Evolutionary conservation across 768 basidiomycete genomes (phyloP), one percentile per base, ranked within the genome.

Genomic region (Pleurotus salmoneostramineus): DNA sequence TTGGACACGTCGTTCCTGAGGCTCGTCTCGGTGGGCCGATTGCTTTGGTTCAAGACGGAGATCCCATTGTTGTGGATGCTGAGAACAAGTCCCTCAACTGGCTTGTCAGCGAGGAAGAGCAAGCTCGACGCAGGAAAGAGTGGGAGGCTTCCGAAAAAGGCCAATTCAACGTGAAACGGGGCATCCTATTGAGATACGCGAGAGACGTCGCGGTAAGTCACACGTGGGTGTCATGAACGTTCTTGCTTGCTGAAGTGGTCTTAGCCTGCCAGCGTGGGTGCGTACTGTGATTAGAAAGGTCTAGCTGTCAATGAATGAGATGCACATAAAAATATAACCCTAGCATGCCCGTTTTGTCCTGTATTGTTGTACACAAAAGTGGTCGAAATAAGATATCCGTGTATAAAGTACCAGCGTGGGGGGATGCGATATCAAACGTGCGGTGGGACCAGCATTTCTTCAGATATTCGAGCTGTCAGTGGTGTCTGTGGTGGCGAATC

Each of bases 11-110:
- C 11, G 79, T 81, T 6, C 81, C 81, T 17, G 81, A 82, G 69
- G 92, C 92, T 15, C 82, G 81, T 34, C 73, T 89, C 31, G 92
- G 92, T 56, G 93, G 93, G 0, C 93, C 93, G 2, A 95, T 95
- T 63, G 93, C 91, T 32, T 82, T 95, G 15, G 88, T 93, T 51
- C 75, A 85, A 64, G 91, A 95, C 61, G 93, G 93, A 4, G 93
- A 95, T 69, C 75, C 69, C 49, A 86, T 95, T 60, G 64, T 87
- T 57, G 88, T 95, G 59, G 90, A 94, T 67, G 71, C 91, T 1
- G 82, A 77, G 58, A 81, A 69, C 32, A 77, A 84, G 64, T 72
- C 77, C 5, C 90, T 94, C 61, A 76, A 84, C 62, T 93, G 91
- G 91, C 67, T 83, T 27, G 87, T 94, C 4, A 77, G 77, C 56